These are phyloP conservation scores for Pythium coloratum DNA, from an alignment of 352 stramenopile species.

Conservation along the genomic window DNA sequence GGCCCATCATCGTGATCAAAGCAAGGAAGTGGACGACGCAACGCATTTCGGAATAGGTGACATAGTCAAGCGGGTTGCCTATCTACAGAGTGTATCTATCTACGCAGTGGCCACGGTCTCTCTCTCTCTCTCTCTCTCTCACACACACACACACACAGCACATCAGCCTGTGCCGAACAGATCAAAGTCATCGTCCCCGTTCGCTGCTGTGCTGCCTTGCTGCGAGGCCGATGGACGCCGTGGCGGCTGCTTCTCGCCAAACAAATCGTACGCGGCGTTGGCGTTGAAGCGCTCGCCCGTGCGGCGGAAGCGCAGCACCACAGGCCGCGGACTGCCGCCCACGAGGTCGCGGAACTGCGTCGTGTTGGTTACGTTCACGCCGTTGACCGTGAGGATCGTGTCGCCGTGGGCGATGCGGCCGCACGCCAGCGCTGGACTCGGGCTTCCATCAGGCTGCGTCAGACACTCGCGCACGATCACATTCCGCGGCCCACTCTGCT, in stretches of 20 bases:
- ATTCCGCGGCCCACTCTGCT: constrained; percentile 47
- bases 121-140: too few relatives aligned
- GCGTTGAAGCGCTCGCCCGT: constrained; percentile 39
- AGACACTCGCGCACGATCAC: constrained; percentile 78
- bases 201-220: neutral
- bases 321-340: constrained; percentile 45
- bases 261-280: constrained; percentile 59
- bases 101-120: too few relatives aligned
- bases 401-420: constrained; percentile 64
- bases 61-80: too few relatives aligned
- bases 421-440: constrained; percentile 43
- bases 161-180: constrained; percentile 4
- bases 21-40: too few relatives aligned
- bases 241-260: constrained; percentile 48
- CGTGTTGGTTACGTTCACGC: constrained; percentile 59
- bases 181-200: constrained; percentile 6
- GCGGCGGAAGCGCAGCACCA: constrained; percentile 70
- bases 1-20: too few relatives aligned
- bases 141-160: too few relatives aligned
- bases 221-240: neutral
- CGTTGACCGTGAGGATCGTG: constrained; percentile 72
- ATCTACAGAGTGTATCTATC: too few relatives aligned
- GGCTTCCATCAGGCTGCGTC: constrained; percentile 42
- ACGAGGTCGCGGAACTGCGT: constrained; percentile 78
- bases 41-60: too few relatives aligned